Evolutionary conservation across 139 green algal genomes (phyloP), one percentile per base, ranked within the genome.

Genomic region (Tetraselmis chui): DNA sequence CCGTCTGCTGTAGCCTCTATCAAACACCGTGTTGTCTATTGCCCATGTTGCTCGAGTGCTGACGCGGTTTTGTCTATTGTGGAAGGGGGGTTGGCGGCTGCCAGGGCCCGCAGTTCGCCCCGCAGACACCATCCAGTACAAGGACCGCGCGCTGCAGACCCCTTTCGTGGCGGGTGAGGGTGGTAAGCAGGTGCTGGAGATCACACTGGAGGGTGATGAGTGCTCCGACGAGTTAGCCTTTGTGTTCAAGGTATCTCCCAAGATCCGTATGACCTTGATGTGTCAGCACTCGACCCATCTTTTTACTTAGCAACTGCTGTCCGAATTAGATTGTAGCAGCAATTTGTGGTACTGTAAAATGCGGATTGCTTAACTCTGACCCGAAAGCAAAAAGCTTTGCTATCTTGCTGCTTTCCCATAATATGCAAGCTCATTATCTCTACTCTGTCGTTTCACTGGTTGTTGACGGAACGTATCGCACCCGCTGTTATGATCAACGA

Each of bases 81-180:
- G 5, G 78, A 30, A 95, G 81, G 93, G 91, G 0, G 95, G 95
- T 75, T 98, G 95, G 95, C 85, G 94, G 1, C 88, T 98, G 29
- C 94, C 94, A 0, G 92, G 87, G 28, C 30, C 78, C 2, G 32
- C 25, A 0, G 83, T 79, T 26, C 85, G 91, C 27, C 95, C 95
- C 1, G 89, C 93, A 29, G 94, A 94, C 76, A 98, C 96, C 2
- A 84, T 90, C 1, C 83, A 93, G 78, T 99, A 99, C 89, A 99
- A 99, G 83, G 89, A 98, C 23, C 88, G 96, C 25, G 96, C 96
- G 2, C 89, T 99, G 85, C 96, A 99, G 87, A 98, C 94, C 24
- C 94, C 93, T 0, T 98, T 91, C 79, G 23, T 90, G 83, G 90
- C 91, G 59, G 80, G 24, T 28, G 82, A 76, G 18, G 79, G 80